Base-by-base conservation (phyloP, 169 alveolate species). In the Plasmodium inui region DNA sequence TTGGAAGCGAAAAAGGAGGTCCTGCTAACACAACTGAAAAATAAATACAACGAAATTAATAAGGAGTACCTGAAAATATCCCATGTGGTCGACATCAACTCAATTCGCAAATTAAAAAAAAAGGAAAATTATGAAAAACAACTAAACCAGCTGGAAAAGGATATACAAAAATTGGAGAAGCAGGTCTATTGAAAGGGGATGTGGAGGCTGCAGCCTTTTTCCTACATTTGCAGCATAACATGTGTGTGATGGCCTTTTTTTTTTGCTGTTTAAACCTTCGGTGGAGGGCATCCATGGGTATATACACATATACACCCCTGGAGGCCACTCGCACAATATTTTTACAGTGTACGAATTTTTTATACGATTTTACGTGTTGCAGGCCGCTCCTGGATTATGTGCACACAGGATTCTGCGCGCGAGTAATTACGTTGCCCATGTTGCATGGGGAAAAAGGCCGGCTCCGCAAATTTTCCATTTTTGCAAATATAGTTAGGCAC, bases 11-110 rank as follows among this genome's bases (percentile, higher is more conserved):
- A 91, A 82, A 91, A 72, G 70, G 55, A 50, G 22, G 30, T 46
- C 39, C 55, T 91, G 61, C 82, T 91, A 71, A 37, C 41, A 22
- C 82, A 91, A 30, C 71, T 91, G 34, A 91, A 91, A 82, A 91
- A 91, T 91, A 91, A 91, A 82, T 91, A 81, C 83, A 70, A 91
- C 57, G 95, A 91, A 91, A 82, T 91, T 71, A 91, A 91, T 57
- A 91, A 80, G 39, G 95, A 91, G 46, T 91, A 91, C 28, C 9
- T 91, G 30, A 91, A 91, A 72, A 91, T 91, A 91, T 91, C 95
- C 19, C 95, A 91, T 82, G 92, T 91, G 34, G 92, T 91, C 22
- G 95, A 91, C 71, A 53, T 91, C 26, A 91, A 91, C 83, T 80
- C 95, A 0, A 83, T 91, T n/a, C 73, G 91, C 10, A 91, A 91